Evolutionary conservation across 306 rosid genomes (phyloP), one percentile per base, ranked within the genome.

Genomic region (Prinsepia uniflora): DNA sequence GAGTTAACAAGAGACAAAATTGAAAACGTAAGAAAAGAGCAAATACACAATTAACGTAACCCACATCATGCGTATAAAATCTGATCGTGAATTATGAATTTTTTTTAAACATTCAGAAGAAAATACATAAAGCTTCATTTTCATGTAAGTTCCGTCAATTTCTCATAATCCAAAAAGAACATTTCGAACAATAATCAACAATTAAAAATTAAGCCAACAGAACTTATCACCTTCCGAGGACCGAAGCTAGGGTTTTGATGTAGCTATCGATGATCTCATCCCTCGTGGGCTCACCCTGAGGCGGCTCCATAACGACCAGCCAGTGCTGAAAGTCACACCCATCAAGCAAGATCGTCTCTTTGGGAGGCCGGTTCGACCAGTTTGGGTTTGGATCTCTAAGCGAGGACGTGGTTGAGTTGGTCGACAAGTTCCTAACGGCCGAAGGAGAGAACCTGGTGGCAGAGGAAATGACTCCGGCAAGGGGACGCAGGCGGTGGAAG

Each of bases 321-420:
- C 99, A 95, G 81, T 95, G 99, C 76, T 95, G 96, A 61, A 89
- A 95, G 78, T 95, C 97, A 71, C 97, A 95, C 2, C 99, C 99
- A 52, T 95, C 99, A 55, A 91, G 96, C 65, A 95, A 73, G 13
- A 95, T 91, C 0, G 97, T 95, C 83, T 95, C 99, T 68, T 89
- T 89, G 1, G 97, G 99, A 7, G 97, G 97, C 0, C 97, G 91
- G 69, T 91, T 95, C 15, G 96, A 89, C 97, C 96, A 91, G 83
- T 91, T 89, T 3, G 97, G 99, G 71, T 81, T 95, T 0, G 96
- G 99, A 75, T 95, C 97, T 20, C 82, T 85, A 78, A 95, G 97
- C 5, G 99, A 91, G 4, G 97, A 87, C 4, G 96, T 79, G 9
- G 99, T 86, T 24, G 96, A 79, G 56, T 96, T 95, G 5, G 96